Evolutionary conservation across 768 basidiomycete species (phyloP), one percentile per base, ranked within the genome.

Genomic region (Leccinum fibrillosum): DNA sequence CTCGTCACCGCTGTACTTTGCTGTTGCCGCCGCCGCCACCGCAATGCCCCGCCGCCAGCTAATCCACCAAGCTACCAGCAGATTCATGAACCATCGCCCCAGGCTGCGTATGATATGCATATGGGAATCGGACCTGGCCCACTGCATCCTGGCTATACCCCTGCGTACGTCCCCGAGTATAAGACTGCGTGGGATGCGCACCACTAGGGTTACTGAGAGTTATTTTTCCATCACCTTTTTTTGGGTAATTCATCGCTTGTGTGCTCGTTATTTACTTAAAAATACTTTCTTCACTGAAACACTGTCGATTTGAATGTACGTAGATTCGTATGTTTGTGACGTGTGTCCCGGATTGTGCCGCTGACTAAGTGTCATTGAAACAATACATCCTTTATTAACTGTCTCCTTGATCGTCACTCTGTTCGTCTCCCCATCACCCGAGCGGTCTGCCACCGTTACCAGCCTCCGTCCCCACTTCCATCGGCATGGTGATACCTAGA

Each of bases 21-120:
- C 23, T 65, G 47, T 35, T 50, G 50, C 23, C 49, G 61, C 45
- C 64, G 63, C 19, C 62, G 62, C 28, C 30, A 12, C 32, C 62
- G 62, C 23, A 61, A 52, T 30, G n/a, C 19, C n/a, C 25, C 53
- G 1, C 15, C n/a, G 4, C 44, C 61, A 26, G 49, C 19, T 3
- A 48, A 34, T 37, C 21, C 37, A 21, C 57, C 49, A 12, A 62
- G n/a, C 28, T 73, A 73, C 57, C 65, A 30, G 5, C 63, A 56
- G 6, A 62, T 73, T 45, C 7, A 73, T 15, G 63, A 65, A 1
- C 69, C 71, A 25, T 65, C 70, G 3, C 70, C 70, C 2, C 67
- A 71, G 47, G 67, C 62, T 44, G 69, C 71, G 10, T 59, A 64
- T 35, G 69, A 71, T 5, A 66, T 73, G 35, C 64, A 66, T 26